Conservation (phyloP, 2,329 filamentous ascomycete genomes). For the Colletotrichum navitas region DNA sequence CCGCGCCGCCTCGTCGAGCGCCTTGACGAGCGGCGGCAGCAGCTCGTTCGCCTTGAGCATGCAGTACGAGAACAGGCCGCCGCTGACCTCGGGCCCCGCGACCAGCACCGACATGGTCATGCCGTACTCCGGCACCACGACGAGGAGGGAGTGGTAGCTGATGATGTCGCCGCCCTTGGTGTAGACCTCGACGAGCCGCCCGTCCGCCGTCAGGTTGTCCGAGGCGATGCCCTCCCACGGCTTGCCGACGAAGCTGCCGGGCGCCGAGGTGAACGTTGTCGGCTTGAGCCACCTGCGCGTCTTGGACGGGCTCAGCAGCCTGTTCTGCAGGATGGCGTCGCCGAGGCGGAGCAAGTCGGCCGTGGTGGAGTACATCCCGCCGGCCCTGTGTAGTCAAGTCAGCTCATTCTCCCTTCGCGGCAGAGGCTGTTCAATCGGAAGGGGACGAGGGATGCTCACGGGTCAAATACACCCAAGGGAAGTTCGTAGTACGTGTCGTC, state of each 20-base stretch:
- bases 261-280: slow-evolving; percentile 52
- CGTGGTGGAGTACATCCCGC: slow-evolving; percentile 57
- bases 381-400: slow-evolving; percentile 46
- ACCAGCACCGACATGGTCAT: slow-evolving; percentile 57
- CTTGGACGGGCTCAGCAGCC: slow-evolving; percentile 54
- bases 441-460: slow-evolving; percentile 49
- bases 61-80: slow-evolving; percentile 33
- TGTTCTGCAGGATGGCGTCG: slow-evolving; percentile 56
- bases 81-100: slow-evolving; percentile 46
- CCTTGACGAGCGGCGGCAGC: slow-evolving; percentile 54
- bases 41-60: slow-evolving; percentile 42
- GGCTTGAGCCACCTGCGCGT: slow-evolving; percentile 63
- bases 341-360: slow-evolving; percentile 58
- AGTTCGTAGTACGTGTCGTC: slow-evolving; percentile 52
- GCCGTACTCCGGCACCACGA: slow-evolving; percentile 61
- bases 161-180: slow-evolving; percentile 60
- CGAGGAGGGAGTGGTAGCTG: slow-evolving; percentile 55
- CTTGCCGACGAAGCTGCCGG: slow-evolving; percentile 55
- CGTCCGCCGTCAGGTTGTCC: slow-evolving; percentile 52
- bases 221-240: slow-evolving; percentile 62
- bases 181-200: slow-evolving; percentile 60
- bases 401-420: background rate
- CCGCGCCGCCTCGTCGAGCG: slow-evolving; percentile 57
- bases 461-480: slow-evolving; percentile 50
- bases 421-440: background rate